Percentiles rank a stretch among this genome's conserved stretches.
Conservation (phyloP, 176 grass and related monocot species). For the Calamus simplicifolius region DNA sequence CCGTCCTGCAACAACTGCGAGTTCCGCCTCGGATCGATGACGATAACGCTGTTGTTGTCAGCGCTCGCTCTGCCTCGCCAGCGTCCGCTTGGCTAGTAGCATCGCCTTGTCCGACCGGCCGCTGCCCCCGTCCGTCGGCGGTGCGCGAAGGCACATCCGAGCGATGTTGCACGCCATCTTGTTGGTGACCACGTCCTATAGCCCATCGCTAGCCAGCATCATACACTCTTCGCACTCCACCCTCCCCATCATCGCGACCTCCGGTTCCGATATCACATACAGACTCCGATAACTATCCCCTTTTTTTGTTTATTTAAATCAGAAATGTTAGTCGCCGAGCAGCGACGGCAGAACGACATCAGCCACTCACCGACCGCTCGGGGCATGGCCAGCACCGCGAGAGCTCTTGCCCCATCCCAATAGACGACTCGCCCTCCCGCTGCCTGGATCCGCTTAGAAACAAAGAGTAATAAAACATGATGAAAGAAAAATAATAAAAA, state of each 20-base stretch:
- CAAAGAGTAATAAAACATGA: too few relatives aligned
- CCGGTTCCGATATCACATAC: conserved; percentile 74
- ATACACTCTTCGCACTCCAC: conserved; percentile 70
- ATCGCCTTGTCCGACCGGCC: conserved; percentile 67
- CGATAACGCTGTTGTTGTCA: conserved; percentile 81
- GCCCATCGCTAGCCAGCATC: conserved; percentile 88
- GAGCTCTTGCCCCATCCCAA: conserved; percentile 83
- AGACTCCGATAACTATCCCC: conserved; percentile 78
- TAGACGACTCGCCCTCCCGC: conserved; percentile 87
- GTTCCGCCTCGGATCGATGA: conserved; percentile 57
- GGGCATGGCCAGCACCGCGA: conserved; percentile 91
- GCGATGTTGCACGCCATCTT: conserved; percentile 81
- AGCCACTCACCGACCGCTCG: conserved; percentile 68
- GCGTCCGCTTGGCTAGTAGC: conserved; percentile 82
- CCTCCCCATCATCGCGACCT: conserved; percentile 77
- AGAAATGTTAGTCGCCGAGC: neutral
- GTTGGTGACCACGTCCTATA: conserved; percentile 93
- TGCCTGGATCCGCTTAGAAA: conserved; percentile 46
- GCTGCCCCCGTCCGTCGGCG: neutral
- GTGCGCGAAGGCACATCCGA: conserved; percentile 54
- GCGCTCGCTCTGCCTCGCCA: conserved; percentile 76
- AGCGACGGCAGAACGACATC: neutral
- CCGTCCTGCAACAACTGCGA: conserved; percentile 10
- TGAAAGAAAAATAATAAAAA: too few relatives aligned
- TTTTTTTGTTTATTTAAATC: conserved; percentile 1